Conservation (phyloP, 257 asterid species). For the Capsicum pubescens region DNA sequence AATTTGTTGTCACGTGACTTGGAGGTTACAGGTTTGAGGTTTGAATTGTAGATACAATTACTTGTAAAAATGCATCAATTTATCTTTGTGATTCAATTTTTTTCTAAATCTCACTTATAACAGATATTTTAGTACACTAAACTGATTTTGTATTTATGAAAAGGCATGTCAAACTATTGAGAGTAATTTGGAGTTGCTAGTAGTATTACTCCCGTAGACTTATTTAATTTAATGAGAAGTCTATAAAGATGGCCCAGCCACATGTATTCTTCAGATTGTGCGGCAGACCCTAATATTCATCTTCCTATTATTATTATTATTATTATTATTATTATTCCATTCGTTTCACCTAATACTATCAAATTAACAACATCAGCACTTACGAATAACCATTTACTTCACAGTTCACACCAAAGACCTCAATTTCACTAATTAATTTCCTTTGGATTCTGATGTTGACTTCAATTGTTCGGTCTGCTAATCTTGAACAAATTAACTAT, state of each 20-base stretch:
- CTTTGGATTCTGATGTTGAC: neutral
- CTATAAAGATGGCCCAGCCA: conserved; percentile 23
- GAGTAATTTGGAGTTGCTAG: no score
- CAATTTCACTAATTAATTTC: neutral
- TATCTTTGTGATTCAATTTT: no score
- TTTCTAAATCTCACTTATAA: no score
- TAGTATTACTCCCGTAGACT: no score
- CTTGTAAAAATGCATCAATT: no score
- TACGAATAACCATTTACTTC: neutral
- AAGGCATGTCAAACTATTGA: no score
- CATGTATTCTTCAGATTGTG: conserved; percentile 16
- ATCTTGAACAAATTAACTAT: no score
- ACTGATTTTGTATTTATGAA: no score
- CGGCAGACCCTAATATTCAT: neutral
- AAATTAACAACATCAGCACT: conserved; percentile 9
- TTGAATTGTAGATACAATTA: no score
- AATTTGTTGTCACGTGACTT: no score
- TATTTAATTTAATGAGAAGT: neutral
- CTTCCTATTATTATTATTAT: neutral
- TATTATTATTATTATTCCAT: neutral
- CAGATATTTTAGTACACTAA: no score
- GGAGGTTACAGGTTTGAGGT: no score
- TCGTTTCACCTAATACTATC: neutral
- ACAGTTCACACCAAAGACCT: neutral
- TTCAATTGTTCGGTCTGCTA: neutral